These are phyloP conservation scores for Candida morakotiae DNA, from an alignment of 805 yeast species.

Conservation along the genomic window DNA sequence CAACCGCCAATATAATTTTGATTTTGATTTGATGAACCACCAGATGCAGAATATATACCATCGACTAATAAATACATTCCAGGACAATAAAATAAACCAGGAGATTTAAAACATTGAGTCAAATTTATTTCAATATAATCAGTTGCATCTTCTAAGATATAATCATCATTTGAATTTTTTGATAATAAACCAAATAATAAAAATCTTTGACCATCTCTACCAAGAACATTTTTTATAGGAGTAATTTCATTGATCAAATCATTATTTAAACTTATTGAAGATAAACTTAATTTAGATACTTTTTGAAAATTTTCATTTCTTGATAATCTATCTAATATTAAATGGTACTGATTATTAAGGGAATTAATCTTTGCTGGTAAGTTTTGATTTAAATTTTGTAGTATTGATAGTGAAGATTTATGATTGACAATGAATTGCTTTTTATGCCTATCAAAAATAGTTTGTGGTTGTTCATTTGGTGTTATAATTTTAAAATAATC, in stretches of 20 bases:
- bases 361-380: conserved; percentile 29
- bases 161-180: conserved; percentile 59
- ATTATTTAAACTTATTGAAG: conserved; percentile 33
- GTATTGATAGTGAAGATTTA: conserved; percentile 6
- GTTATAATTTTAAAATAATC: conserved; percentile 67
- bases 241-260: conserved; percentile 45
- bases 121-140: conserved; percentile 69
- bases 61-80: conserved; percentile 82
- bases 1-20: conserved; percentile 35
- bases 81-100: conserved; percentile 60
- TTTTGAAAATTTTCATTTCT: conserved; percentile 75
- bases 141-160: conserved; percentile 76
- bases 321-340: conserved; percentile 65
- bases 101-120: conserved; percentile 55
- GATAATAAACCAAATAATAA: conserved; percentile 73
- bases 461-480: conserved; percentile 61
- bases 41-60: conserved; percentile 74
- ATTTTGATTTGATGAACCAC: conserved; percentile 34
- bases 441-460: conserved; percentile 55
- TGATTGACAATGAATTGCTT: conserved; percentile 53
- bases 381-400: conserved; percentile 13
- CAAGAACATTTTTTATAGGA: conserved; percentile 76
- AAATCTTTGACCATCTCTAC: conserved; percentile 76
- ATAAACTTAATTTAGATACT: conserved; percentile 38
- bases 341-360: conserved; percentile 52